Conservation (phyloP, 75 land plant genomes). For the Selaginella tamariscina region DNA sequence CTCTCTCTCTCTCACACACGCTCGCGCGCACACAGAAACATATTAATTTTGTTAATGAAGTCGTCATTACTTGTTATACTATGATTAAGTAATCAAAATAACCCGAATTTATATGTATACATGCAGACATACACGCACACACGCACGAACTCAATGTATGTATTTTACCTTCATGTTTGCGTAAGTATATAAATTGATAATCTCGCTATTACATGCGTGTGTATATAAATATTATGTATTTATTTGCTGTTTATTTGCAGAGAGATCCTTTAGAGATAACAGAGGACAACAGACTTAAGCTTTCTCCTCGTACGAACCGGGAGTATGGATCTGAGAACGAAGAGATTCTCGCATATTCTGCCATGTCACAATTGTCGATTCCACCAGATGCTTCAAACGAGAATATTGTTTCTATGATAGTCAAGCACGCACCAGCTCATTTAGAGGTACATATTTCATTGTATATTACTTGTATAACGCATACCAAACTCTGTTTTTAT, state of each 20-base stretch:
- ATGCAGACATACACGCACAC: too few species aligned
- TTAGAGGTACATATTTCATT: background rate
- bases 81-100: too few species aligned
- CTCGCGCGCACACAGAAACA: too few species aligned
- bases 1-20: too few species aligned
- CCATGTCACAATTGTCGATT: constrained; percentile 42
- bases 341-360: constrained; percentile 42
- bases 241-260: constrained; percentile 25
- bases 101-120: too few species aligned
- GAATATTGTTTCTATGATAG: constrained; percentile 29
- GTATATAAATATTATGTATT: too few species aligned
- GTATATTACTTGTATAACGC: background rate
- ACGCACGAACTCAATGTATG: too few species aligned
- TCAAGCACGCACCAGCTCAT: background rate
- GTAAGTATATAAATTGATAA: too few species aligned
- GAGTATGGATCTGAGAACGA: constrained; percentile 63
- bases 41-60: background rate
- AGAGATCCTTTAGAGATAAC: constrained; percentile 68
- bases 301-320: constrained; percentile 10
- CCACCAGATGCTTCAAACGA: constrained; percentile 43
- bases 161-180: too few species aligned
- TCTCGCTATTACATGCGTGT: too few species aligned
- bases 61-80: background rate
- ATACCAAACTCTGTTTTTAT: too few species aligned
- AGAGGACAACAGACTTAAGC: constrained; percentile 52